phyloP scores from a whole-genome alignment of 2,329 filamentous ascomycete species.

The Microdochium bolleyi region DNA sequence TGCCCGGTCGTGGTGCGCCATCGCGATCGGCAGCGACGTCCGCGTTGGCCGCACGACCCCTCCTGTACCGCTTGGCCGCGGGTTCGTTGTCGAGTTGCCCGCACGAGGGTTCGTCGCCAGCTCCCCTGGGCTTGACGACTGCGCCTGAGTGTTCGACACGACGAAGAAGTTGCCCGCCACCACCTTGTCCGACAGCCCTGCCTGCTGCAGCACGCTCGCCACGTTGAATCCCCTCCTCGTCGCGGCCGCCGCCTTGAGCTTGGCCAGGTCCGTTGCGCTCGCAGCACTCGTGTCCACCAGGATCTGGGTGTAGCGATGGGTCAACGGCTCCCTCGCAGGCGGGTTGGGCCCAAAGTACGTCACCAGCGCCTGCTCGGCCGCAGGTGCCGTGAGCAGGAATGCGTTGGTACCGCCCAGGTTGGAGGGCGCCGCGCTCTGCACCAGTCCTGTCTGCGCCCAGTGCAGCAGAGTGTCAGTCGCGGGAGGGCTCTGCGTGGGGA shows the following conservation, averaged over 20 bases:
- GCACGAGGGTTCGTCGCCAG: slow-evolving; percentile 3
- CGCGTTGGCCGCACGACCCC: slow-evolving; percentile 8
- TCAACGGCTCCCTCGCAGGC: slow-evolving; percentile 17
- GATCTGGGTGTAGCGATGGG: slow-evolving; percentile 21
- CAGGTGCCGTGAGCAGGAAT: slow-evolving; percentile 12
- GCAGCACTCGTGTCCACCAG: slow-evolving; percentile 20
- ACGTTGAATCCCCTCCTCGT: slow-evolving; percentile 16
- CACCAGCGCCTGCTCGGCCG: slow-evolving; percentile 11
- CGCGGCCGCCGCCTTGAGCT: slow-evolving; percentile 15
- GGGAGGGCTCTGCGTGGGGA: slow-evolving; percentile 30
- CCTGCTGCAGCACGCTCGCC: slow-evolving; percentile 12
- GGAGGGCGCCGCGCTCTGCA: slow-evolving; percentile 12
- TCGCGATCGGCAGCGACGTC: slow-evolving; percentile 6
- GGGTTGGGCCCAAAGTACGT: slow-evolving; percentile 17
- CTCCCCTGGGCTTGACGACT: slow-evolving; percentile 6
- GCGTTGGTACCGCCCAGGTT: slow-evolving; percentile 8
- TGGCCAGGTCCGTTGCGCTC: slow-evolving; percentile 10
- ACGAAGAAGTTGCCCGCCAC: slow-evolving; percentile 24
- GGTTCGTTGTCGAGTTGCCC: slow-evolving; percentile 5
- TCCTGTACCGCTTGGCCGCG: slow-evolving; percentile 7
- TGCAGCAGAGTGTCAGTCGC: slow-evolving; percentile 29
- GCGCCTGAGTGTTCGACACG: slow-evolving; percentile 17
- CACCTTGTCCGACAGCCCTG: slow-evolving; percentile 19
- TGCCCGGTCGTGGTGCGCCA: slow-evolving; percentile 10
- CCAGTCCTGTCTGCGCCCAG: slow-evolving; percentile 33